Percentiles rank a stretch among this genome's conserved stretches.
phyloP scores from a whole-genome alignment of 345 rosid genomes.

The Linum usitatissimum region DNA sequence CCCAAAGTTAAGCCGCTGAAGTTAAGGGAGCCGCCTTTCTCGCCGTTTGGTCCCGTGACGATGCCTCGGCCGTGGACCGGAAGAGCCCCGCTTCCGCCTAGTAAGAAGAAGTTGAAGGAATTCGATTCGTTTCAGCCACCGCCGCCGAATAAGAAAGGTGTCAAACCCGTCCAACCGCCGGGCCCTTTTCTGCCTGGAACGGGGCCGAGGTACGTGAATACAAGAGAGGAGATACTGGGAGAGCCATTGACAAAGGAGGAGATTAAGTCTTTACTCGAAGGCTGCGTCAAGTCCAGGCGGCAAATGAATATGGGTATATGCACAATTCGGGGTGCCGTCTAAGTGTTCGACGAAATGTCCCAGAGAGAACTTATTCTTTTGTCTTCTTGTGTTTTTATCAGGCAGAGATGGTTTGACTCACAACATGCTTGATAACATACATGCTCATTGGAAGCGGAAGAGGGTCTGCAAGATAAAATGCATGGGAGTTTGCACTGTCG shows the following conservation, averaged over 20 bases:
- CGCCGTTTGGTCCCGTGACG: constrained; percentile 81
- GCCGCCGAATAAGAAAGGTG: constrained; percentile 69
- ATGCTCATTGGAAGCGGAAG: constrained; percentile 74
- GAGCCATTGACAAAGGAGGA: constrained; percentile 72
- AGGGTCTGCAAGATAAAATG: constrained; percentile 91
- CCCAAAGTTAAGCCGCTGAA: constrained; percentile 70
- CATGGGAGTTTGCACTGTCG: constrained; percentile 90
- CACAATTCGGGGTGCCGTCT: background rate
- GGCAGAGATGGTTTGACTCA: constrained; percentile 98
- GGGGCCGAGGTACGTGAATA: constrained; percentile 61
- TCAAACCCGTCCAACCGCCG: constrained; percentile 80
- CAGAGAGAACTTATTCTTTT: background rate
- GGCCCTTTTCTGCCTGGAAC: constrained; percentile 73
- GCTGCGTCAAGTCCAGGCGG: constrained; percentile 45
- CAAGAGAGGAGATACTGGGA: constrained; percentile 74
- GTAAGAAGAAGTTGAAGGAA: constrained; percentile 68
- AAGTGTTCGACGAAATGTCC: background rate
- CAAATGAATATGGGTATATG: constrained; percentile 76
- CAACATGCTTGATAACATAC: constrained; percentile 89
- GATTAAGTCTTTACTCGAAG: constrained; percentile 44
- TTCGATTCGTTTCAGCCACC: constrained; percentile 81
- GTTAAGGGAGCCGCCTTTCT: constrained; percentile 63
- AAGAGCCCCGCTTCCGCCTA: constrained; percentile 61
- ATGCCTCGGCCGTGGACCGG: constrained; percentile 96
- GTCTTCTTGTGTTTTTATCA: constrained; percentile 19